Conservation (phyloP, 1,139 yeast genomes). For the Spencermartinsiella ligniputridi region DNA sequence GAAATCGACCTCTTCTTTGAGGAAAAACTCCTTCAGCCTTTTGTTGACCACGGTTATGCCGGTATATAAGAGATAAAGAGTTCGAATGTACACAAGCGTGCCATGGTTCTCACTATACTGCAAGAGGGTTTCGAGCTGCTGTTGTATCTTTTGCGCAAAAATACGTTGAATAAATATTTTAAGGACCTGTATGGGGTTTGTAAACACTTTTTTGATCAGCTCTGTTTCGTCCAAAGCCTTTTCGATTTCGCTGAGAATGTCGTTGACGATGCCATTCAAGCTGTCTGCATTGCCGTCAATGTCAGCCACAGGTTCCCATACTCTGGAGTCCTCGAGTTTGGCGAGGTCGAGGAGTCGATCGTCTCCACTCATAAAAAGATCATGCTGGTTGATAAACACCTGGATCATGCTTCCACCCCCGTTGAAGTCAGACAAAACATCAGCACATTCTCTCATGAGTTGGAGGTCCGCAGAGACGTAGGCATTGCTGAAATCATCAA, state of each 20-base stretch:
- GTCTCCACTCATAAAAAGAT: slow-evolving; percentile 53
- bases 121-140: slow-evolving; percentile 59
- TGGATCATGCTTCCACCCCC: slow-evolving; percentile 82
- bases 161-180: slow-evolving; percentile 69
- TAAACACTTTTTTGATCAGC: slow-evolving; percentile 68
- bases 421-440: slow-evolving; percentile 73
- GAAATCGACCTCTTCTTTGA: slow-evolving; percentile 35
- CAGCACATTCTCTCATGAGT: slow-evolving; percentile 76
- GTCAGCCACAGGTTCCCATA: slow-evolving; percentile 47
- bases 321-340: slow-evolving; percentile 33
- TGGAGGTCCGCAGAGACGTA: slow-evolving; percentile 53
- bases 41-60: slow-evolving; percentile 60
- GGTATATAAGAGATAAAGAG: slow-evolving; percentile 62
- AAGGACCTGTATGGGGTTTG: slow-evolving; percentile 61
- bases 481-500: slow-evolving; percentile 38
- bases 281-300: slow-evolving; percentile 40
- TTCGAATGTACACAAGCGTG: slow-evolving; percentile 67
- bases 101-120: slow-evolving; percentile 62
- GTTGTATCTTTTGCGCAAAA: slow-evolving; percentile 69
- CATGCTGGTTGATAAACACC: slow-evolving; percentile 77
- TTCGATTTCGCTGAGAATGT: slow-evolving; percentile 40
- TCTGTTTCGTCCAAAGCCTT: slow-evolving; percentile 64
- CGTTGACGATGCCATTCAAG: slow-evolving; percentile 39
- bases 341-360: slow-evolving; percentile 39
- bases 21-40: slow-evolving; percentile 56